phyloP scores from a whole-genome alignment of 2,329 filamentous ascomycete genomes.

The Arachnopeziza araneosa region DNA sequence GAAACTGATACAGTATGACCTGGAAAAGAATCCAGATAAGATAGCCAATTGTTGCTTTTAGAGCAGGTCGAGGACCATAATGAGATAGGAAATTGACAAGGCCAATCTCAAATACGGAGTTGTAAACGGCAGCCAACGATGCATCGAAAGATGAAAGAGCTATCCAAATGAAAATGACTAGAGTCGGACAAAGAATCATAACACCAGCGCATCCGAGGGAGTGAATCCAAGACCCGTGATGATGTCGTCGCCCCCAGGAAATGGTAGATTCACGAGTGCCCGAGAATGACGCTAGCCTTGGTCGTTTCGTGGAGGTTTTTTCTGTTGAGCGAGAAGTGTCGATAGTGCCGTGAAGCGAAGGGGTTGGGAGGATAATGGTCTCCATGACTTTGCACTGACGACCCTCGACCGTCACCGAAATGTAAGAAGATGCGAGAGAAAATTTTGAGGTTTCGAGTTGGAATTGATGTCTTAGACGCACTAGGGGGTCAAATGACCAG shows the following conservation, averaged over 20 bases:
- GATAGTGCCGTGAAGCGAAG: slow-evolving; percentile 5
- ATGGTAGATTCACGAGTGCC: slow-evolving; percentile 2
- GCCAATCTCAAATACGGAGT: slow-evolving; percentile 9
- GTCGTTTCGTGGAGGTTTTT: neutral
- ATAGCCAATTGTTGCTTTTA: slow-evolving; percentile 23
- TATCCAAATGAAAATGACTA: slow-evolving; percentile 23
- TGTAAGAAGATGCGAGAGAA: neutral
- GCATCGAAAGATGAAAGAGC: slow-evolving; percentile 19
- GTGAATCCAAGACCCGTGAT: slow-evolving; percentile 25
- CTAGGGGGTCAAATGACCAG: neutral
- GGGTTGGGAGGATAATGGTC: slow-evolving; percentile 12
- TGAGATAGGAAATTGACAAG: slow-evolving; percentile 12
- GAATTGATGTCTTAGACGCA: neutral
- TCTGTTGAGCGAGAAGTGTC: slow-evolving; percentile 5
- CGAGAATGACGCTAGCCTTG: neutral
- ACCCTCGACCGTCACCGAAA: neutral
- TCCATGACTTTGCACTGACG: slow-evolving; percentile 4
- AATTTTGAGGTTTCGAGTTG: neutral
- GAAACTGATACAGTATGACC: slow-evolving; percentile 29
- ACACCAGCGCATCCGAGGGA: slow-evolving; percentile 20
- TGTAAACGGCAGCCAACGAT: slow-evolving; percentile 14
- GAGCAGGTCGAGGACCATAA: slow-evolving; percentile 11
- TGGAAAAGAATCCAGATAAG: slow-evolving; percentile 33
- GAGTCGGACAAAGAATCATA: slow-evolving; percentile 18
- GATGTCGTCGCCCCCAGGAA: slow-evolving; percentile 22